Evolutionary conservation across 345 rosid species (phyloP), one percentile per base, ranked within the genome.

Genomic region (Brassica juncea): DNA sequence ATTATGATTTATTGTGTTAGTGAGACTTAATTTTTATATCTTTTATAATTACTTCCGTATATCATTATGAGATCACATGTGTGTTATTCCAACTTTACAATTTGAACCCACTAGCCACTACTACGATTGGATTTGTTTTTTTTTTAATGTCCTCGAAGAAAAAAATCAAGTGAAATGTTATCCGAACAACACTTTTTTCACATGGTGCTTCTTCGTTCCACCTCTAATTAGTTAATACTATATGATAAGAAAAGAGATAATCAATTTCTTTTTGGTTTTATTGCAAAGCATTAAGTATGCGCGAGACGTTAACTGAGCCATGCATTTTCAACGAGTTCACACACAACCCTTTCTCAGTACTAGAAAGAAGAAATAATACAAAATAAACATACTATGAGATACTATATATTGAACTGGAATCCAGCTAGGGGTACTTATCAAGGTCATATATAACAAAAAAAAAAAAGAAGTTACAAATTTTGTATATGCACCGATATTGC

Each of bases 311-410:
- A 61, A 70, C 54, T 49, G 42, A 62, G 5, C 75, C 80, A 69
- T 49, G 42, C 65, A 62, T 61, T 77, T 54, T 77, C 75, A 70
- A 70, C 80, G 5, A 32, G 69, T 77, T 70, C 80, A 21, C 62
- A 77, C 49, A 61, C 32, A 30, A 68, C 11, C 8, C 5, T 30
- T 60, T 60, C 10, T 14, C 21, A 49, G 7, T 39, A n/a, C 8
- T 55, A 16, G 68, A 42, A 69, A 42, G 68, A 27, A 42, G 62
- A 59, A 69, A 60, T 30, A 77, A 23, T 66, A 6, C 57, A 75
- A 66, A 66, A 55, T 74, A 23, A 23, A 25, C 23, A 66, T 66
- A 54, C 47, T 8, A 63, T 11, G 23, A 1, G 9, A 63, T 63
- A 31, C 42, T 31, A 14, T 42, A 11, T 7, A 62, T 19, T 21